Evolutionary conservation across 192 early-diverging fungal genomes (phyloP).

Genomic region (Backusella tuberculispora): DNA sequence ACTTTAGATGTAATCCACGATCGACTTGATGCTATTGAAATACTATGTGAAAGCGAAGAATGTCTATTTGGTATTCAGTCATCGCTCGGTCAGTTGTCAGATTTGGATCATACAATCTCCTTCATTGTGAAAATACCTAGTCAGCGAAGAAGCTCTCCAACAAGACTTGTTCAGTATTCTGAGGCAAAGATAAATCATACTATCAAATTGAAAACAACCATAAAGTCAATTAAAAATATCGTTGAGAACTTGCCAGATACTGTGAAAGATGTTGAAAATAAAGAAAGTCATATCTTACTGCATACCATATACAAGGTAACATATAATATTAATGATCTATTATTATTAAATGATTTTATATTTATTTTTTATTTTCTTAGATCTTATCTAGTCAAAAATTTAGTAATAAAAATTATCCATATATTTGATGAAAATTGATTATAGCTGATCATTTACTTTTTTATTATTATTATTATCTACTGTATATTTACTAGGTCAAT

Average conservation of each 20-base stretch:
- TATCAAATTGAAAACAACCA: conserved; percentile 68
- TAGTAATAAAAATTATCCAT: conserved; percentile 6
- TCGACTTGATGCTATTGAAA: conserved; percentile 66
- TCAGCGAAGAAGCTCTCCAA: conserved; percentile 33
- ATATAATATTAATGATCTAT: background rate
- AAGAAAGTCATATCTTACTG: background rate
- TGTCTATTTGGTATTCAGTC: conserved; percentile 51
- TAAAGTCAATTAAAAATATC: conserved; percentile 49
- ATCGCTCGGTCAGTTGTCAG: conserved; percentile 48
- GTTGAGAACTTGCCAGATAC: background rate
- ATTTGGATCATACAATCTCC: conserved; percentile 63
- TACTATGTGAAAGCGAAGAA: conserved; percentile 52
- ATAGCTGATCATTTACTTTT: background rate
- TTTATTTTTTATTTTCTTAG: conserved; percentile 43
- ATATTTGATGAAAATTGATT: background rate
- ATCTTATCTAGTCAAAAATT: conserved; percentile 7
- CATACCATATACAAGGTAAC: conserved; percentile 17
- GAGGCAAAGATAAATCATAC: conserved; percentile 71
- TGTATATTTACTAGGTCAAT: conserved; percentile 37
- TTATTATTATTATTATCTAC: background rate
- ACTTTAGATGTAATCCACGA: conserved; percentile 53
- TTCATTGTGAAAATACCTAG: conserved; percentile 50
- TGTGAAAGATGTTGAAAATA: background rate
- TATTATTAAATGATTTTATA: conserved; percentile 29
- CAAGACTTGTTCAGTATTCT: conserved; percentile 51